A percentile compares a stretch with the other conserved stretches of the same genome.
Evolutionary conservation across 192 early-diverging fungal species (phyloP).

Genomic region (Linnemannia zychae): DNA sequence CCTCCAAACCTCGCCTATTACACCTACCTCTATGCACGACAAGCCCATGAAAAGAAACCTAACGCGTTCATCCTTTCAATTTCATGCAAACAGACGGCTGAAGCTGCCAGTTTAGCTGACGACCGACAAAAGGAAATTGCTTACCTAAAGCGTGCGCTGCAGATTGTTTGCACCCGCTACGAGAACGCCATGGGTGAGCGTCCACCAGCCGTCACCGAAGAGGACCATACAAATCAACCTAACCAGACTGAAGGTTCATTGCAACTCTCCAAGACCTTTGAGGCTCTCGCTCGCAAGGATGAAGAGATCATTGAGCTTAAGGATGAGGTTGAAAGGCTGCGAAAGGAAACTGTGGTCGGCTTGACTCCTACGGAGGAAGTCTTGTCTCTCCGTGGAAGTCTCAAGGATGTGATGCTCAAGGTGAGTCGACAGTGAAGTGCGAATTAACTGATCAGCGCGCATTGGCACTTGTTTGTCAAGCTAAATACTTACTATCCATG

Average conservation of each 20-base stretch:
- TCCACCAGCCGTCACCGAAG: conserved; percentile 36
- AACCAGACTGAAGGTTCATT: conserved; percentile 43
- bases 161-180: conserved; percentile 54
- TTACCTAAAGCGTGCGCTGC: conserved; percentile 45
- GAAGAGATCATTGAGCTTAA: conserved; percentile 51
- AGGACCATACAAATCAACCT: conserved; percentile 41
- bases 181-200: conserved; percentile 52
- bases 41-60: too few species aligned
- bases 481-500: neutral
- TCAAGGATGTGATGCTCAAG: conserved; percentile 52
- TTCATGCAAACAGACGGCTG: conserved; percentile 30
- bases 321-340: conserved; percentile 29
- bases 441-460: too few species aligned
- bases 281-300: conserved; percentile 54
- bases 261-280: conserved; percentile 51
- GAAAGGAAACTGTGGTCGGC: conserved; percentile 33
- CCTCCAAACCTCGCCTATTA: neutral
- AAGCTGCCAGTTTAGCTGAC: conserved; percentile 38
- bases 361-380: conserved; percentile 47
- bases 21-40: neutral
- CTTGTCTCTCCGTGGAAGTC: conserved; percentile 40
- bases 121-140: conserved; percentile 46
- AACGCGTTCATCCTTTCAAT: neutral
- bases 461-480: neutral
- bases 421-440: conserved; percentile 25